Conservation (phyloP, 2,329 filamentous ascomycete species). For the Ophiosphaerella korrae region DNA sequence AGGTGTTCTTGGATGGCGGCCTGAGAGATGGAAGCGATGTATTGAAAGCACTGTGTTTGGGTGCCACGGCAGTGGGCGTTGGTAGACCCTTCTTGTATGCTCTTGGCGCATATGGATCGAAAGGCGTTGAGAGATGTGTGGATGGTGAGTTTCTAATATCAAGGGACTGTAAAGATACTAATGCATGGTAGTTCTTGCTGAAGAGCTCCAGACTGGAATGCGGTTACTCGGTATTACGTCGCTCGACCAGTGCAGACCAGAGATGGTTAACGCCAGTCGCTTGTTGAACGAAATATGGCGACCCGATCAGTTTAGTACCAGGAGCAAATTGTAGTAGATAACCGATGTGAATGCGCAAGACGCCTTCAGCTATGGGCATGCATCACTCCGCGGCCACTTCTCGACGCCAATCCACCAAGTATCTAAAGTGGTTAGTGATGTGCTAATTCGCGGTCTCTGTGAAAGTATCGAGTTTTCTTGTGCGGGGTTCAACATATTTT, state of each 20-base stretch:
- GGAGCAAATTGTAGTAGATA: constrained; percentile 29
- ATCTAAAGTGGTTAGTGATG: too few species aligned
- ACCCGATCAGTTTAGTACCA: constrained; percentile 28
- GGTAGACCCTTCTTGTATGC: constrained; percentile 48
- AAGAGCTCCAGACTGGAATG: constrained; percentile 71
- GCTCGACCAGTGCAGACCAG: constrained; percentile 64
- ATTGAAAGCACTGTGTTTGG: constrained; percentile 47
- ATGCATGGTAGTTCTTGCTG: constrained; percentile 48
- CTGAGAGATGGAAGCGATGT: constrained; percentile 47
- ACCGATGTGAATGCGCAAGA: not conserved
- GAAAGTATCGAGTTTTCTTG: not conserved
- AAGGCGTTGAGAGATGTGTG: constrained; percentile 44
- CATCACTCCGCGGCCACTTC: too few species aligned
- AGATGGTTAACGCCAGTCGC: constrained; percentile 59
- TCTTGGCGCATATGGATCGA: constrained; percentile 44
- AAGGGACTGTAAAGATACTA: constrained; percentile 2
- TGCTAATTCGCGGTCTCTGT: not conserved
- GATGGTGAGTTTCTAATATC: constrained; percentile 36
- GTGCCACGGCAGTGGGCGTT: constrained; percentile 47
- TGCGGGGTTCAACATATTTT: not conserved
- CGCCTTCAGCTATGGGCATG: too few species aligned
- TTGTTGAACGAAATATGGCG: constrained; percentile 45
- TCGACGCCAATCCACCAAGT: too few species aligned
- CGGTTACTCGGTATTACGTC: constrained; percentile 67
- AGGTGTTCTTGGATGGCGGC: constrained; percentile 48